Evolutionary conservation across 1,284 basidiomycete species (phyloP).

Genomic region (Sutorius eximius): DNA sequence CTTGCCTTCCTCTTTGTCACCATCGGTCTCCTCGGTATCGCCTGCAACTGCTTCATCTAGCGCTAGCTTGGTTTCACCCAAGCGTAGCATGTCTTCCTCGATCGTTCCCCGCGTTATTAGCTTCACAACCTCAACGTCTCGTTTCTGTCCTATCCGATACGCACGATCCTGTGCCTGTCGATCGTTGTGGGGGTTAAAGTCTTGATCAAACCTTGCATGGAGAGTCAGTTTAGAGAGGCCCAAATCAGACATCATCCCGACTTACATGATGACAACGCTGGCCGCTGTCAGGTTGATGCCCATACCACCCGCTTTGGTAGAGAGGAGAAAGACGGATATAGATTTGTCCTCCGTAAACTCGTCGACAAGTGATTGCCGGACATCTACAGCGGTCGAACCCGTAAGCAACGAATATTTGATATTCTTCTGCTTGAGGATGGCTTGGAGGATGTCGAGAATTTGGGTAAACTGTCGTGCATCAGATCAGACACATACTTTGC

Average conservation of each 20-base stretch:
- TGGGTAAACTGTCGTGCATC: constrained; percentile 76
- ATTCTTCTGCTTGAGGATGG: constrained; percentile 76
- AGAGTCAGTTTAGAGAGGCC: neutral
- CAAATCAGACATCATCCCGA: constrained; percentile 7
- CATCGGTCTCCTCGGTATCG: constrained; percentile 55
- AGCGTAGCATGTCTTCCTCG: constrained; percentile 92
- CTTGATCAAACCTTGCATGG: constrained; percentile 83
- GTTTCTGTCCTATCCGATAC: constrained; percentile 96
- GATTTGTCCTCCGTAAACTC: constrained; percentile 92
- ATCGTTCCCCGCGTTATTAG: constrained; percentile 92
- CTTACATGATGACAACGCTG: constrained; percentile 86
- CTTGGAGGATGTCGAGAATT: constrained; percentile 90
- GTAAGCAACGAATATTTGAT: constrained; percentile 88
- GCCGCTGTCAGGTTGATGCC: constrained; percentile 92
- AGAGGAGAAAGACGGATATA: constrained; percentile 93
- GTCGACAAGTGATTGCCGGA: constrained; percentile 92
- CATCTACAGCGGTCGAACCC: constrained; percentile 91
- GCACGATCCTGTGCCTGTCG: constrained; percentile 96
- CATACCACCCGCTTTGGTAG: constrained; percentile 94
- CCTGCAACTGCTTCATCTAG: constrained; percentile 92
- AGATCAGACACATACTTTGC: neutral
- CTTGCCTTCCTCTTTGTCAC: constrained; percentile 55
- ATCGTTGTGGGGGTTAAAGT: constrained; percentile 94
- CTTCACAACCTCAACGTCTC: constrained; percentile 90
- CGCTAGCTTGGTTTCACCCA: constrained; percentile 88